Evolutionary conservation across 2,329 filamentous ascomycete species (phyloP).

Genomic region (Lecanosticta acicola): DNA sequence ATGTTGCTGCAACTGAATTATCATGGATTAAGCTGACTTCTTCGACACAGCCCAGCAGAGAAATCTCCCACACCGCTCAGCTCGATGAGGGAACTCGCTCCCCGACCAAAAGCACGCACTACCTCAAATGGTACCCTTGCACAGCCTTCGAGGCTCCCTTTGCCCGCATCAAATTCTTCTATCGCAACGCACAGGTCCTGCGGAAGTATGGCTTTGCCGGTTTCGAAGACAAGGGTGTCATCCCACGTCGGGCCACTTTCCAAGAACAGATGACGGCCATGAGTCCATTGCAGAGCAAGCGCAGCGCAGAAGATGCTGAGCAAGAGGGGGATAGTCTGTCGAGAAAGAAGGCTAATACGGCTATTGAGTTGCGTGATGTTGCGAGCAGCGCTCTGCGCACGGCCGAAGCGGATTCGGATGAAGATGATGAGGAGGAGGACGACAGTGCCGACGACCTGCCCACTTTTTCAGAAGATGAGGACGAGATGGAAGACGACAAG

Average conservation of each 20-base stretch:
- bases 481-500: too few relatives aligned
- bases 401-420: too few relatives aligned
- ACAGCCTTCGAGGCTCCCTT: conserved; percentile 1
- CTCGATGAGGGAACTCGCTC: not conserved
- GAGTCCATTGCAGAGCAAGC: not conserved
- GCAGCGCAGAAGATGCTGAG: not conserved
- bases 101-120: not conserved
- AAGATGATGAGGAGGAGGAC: too few relatives aligned
- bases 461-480: too few relatives aligned
- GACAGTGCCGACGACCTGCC: too few relatives aligned
- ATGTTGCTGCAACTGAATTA: not conserved
- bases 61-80: conserved; percentile 7
- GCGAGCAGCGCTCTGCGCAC: too few relatives aligned
- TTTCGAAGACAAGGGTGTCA: not conserved
- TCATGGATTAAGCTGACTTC: not conserved
- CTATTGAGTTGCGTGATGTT: too few relatives aligned
- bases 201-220: conserved; percentile 10
- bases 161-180: conserved; percentile 16
- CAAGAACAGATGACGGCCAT: not conserved
- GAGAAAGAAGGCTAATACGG: too few relatives aligned
- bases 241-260: too few relatives aligned
- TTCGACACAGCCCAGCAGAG: not conserved
- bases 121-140: conserved; percentile 5
- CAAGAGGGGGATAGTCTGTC: too few relatives aligned
- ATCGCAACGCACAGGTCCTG: conserved; percentile 11